Evolutionary conservation across 192 early-diverging fungal species (phyloP), one percentile per base, ranked within the genome.

Genomic region (Coemansia sp.): DNA sequence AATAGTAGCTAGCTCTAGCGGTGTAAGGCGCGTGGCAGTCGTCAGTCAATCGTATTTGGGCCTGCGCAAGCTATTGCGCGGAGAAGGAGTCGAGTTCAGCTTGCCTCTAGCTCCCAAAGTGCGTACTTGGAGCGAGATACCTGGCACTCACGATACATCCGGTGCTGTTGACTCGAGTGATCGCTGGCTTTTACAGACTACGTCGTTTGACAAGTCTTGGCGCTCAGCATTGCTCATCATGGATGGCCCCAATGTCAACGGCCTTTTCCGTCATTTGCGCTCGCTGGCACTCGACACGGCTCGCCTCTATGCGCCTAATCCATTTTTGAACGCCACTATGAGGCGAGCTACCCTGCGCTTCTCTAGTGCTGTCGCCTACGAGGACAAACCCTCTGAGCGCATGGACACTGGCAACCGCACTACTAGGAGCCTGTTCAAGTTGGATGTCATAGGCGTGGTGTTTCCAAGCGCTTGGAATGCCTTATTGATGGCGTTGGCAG

Each of bases 241-340:
- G 60, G 81, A 68, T n/a, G 64, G 40, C 1, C 40, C 29, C 20
- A 74, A 72, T 34, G 70, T 78, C 44, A 27, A 72, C 13, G 58
- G 72, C 0, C 36, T 78, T 50, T 64, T 83, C 50, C 62, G 43
- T 31, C 65, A 83, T n/a, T 46, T 83, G 20, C 16, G 47, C 7
- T 60, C 64, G 16, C 50, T 49, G 20, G 11, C 50, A 38, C 46
- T 80, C 27, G 65, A 71, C 7, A 39, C 33, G 0, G 80, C 75
- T n/a, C 62, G 52, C 0, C 5, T 83, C 27, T 78, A 69, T 53
- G 49, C 76, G 3, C 43, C 70, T 5, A 41, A 36, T 5, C 63
- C 81, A 15, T 83, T 83, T 55, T 33, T 83, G 8, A 78, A 83
- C 22, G 70, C 70, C 3, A 78, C 76, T 6, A 78, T 83, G 81